Conservation (phyloP, 73 alveolate genomes). For the Stentor coeruleus region DNA sequence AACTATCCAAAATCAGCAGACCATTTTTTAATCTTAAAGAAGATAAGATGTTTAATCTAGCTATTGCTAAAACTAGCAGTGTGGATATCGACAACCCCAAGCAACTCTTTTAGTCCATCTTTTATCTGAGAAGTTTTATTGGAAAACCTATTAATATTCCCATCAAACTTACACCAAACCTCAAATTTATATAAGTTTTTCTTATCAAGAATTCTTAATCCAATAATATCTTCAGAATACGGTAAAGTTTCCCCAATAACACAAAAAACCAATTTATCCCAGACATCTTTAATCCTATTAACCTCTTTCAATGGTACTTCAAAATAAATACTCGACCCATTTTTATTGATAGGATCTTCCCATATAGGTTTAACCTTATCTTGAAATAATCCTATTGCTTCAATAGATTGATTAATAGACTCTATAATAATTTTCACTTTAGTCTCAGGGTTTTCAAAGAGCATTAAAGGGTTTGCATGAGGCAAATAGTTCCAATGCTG, state of each 20-base stretch:
- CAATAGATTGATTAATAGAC: not conserved
- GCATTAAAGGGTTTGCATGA: constrained; percentile 16
- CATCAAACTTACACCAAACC: constrained; percentile 11
- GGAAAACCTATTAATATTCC: not conserved
- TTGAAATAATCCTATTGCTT: constrained; percentile 23
- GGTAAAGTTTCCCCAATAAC: constrained; percentile 23
- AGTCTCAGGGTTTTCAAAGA: constrained; percentile 22
- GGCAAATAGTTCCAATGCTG: constrained; percentile 32
- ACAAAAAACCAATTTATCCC: not conserved
- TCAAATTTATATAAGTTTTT: not conserved
- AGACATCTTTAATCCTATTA: not conserved
- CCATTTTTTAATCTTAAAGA: no score
- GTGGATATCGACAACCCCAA: not conserved
- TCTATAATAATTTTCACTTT: not conserved
- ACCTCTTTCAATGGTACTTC: not conserved
- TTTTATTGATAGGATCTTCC: no score
- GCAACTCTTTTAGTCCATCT: not conserved
- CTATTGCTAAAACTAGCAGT: no score
- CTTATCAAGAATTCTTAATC: not conserved
- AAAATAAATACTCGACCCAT: not conserved
- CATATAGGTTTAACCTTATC: no score
- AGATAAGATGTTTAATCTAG: no score
- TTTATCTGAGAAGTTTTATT: not conserved
- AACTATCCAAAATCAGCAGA: no score
- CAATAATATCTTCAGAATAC: not conserved